phyloP scores from a whole-genome alignment of 768 basidiomycete species.

The Suillus fuscotomentosus region DNA sequence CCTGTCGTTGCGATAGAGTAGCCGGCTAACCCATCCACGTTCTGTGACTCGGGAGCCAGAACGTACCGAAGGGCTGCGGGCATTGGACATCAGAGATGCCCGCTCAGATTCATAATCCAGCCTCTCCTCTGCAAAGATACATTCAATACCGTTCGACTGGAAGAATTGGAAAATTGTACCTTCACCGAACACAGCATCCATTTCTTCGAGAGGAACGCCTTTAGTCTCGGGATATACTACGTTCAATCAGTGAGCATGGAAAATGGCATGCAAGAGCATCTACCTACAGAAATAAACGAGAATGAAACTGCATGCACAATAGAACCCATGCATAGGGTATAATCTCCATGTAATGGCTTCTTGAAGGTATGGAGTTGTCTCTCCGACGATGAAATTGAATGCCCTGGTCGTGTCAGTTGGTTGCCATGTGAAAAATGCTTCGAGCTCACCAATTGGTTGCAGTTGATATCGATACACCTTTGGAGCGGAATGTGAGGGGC shows the following conservation, averaged over 20 bases:
- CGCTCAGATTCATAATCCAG: constrained; percentile 66
- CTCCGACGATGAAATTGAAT: constrained; percentile 91
- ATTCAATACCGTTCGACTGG: constrained; percentile 14
- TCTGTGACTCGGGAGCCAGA: constrained; percentile 23
- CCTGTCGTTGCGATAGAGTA: constrained; percentile 44
- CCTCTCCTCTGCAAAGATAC: constrained; percentile 45
- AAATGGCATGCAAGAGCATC: background rate
- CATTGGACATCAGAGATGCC: constrained; percentile 49
- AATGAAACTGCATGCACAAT: constrained; percentile 84
- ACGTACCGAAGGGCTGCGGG: constrained; percentile 33
- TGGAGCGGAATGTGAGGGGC: constrained; percentile 85
- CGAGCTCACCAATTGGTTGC: constrained; percentile 66
- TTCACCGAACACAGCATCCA: constrained; percentile 90
- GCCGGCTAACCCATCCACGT: constrained; percentile 49
- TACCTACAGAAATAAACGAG: constrained; percentile 77
- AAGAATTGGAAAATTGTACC: constrained; percentile 37
- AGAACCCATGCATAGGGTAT: constrained; percentile 96
- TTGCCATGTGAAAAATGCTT: background rate
- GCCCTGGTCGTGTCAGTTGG: constrained; percentile 37
- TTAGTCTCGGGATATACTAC: constrained; percentile 85
- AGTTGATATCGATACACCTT: constrained; percentile 94
- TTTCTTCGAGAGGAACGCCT: constrained; percentile 85
- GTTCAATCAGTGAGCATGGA: constrained; percentile 10
- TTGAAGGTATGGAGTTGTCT: constrained; percentile 83
- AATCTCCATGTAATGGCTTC: constrained; percentile 87